Base-by-base conservation (phyloP, 768 basidiomycete genomes). In the Trametes coccinea region DNA sequence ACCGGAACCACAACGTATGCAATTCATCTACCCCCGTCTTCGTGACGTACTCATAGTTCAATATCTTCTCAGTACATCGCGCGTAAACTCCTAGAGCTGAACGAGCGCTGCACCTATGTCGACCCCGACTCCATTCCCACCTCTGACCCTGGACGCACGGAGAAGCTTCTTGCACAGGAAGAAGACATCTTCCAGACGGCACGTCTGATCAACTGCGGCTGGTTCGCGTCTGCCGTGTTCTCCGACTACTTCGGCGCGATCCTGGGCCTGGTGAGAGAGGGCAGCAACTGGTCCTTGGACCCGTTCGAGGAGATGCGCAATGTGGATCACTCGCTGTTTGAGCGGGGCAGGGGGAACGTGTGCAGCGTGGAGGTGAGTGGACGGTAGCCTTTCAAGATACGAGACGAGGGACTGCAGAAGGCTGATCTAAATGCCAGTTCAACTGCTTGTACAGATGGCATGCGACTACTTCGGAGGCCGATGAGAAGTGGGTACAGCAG, bases 381-480 rank as follows among this genome's bases (percentile, higher is more conserved):
- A 37, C 11, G 34, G 11, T 37, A 13, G 17, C 1, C 2, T 1
- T 14, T 13, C 6, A 16, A 30, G 4, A 41, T 2, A 7, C 10
- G 10, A 37, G 34, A 11, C 47, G n/a, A 11, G 3, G 5, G 17
- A 16, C 57, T 22, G 46, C 44, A 27, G 27, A 5, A 9, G 3
- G 41, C 22, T 22, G 22, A 22, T 22, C 22, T 22, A 22, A 22
- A 22, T 22, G 22, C 22, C 41, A 90, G 88, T 93, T 93, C 78
- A 93, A 93, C 67, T 89, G 88, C 67, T 75, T 93, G 57, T 93
- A 93, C 73, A 83, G 89, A 80, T 84, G 92, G 92, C 92, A 94
- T 48, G 87, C 92, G 1, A 92, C 92, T 0, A 90, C 88, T 0
- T 91, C 88, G 46, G 66, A 69, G 14, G 79, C 81, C 55, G 92